Evolutionary conservation across 768 basidiomycete species (phyloP).

Genomic region (Boletus rufocinnamomeus): DNA sequence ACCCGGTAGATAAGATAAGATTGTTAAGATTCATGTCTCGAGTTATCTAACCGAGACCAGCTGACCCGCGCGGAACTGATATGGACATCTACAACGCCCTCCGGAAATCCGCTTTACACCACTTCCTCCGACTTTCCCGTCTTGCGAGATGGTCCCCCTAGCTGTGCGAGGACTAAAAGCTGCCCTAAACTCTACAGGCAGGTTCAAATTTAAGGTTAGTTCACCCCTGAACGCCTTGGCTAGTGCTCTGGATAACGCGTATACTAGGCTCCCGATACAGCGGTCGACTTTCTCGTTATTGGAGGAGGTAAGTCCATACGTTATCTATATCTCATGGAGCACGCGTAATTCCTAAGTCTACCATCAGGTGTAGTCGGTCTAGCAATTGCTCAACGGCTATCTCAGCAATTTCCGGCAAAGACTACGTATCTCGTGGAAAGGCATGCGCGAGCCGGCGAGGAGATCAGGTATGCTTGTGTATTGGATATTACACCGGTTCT

Average conservation of each 20-base stretch:
- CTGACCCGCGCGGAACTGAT: neutral
- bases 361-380: constrained; percentile 79
- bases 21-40: constrained; percentile 19
- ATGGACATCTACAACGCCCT: neutral
- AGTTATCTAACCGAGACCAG: constrained; percentile 12
- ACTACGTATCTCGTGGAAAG: constrained; percentile 84
- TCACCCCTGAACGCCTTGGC: neutral
- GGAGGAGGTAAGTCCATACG: constrained; percentile 65
- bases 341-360: neutral
- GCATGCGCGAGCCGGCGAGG: constrained; percentile 73
- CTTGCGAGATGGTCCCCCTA: constrained; percentile 31
- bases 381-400: constrained; percentile 77
- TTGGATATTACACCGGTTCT: neutral
- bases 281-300: constrained; percentile 82
- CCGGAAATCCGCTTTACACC: neutral
- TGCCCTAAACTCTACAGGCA: constrained; percentile 61
- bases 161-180: constrained; percentile 53
- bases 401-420: constrained; percentile 59
- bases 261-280: constrained; percentile 60
- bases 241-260: neutral
- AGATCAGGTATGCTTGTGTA: constrained; percentile 62
- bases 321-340: neutral
- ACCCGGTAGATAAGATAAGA: constrained; percentile 24
- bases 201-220: constrained; percentile 61
- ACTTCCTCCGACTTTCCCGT: neutral